Evolutionary conservation across 768 basidiomycete species (phyloP).

Genomic region (Russula abietina): DNA sequence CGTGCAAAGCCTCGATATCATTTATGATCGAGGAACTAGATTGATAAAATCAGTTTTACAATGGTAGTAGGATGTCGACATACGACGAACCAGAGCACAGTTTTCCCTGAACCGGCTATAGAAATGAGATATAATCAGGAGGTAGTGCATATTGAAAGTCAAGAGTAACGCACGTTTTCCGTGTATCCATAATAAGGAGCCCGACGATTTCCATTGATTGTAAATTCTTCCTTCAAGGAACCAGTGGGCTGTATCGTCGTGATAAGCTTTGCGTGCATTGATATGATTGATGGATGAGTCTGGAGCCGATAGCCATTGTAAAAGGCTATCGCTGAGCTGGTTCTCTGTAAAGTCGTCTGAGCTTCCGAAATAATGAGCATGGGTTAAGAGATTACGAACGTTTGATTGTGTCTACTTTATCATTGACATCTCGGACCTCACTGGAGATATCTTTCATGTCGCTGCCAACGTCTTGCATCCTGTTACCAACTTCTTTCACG

Average conservation of each 20-base stretch:
- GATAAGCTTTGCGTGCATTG: not conserved
- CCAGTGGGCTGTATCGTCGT: not conserved
- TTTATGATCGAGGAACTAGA: not conserved
- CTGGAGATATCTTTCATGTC: not conserved
- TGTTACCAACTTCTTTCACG: not conserved
- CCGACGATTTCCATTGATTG: not conserved
- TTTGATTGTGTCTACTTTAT: not conserved
- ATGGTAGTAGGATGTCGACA: not conserved
- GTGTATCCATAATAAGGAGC: not conserved
- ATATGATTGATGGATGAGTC: not conserved
- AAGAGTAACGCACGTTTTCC: constrained; percentile 1
- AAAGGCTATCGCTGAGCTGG: not conserved
- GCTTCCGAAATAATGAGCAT: not conserved
- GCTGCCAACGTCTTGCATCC: not conserved
- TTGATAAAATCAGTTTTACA: not conserved
- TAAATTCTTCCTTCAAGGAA: not conserved
- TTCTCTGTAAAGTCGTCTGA: not conserved
- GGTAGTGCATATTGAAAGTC: not conserved
- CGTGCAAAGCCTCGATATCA: not conserved
- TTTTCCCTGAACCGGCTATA: not conserved
- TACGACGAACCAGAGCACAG: not conserved
- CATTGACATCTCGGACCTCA: not conserved
- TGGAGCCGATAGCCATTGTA: not conserved
- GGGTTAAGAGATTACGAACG: not conserved
- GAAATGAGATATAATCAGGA: not conserved